These are phyloP conservation scores for Coprinopsis cinerea DNA, from an alignment of 768 basidiomycete genomes.

Conservation along the genomic window DNA sequence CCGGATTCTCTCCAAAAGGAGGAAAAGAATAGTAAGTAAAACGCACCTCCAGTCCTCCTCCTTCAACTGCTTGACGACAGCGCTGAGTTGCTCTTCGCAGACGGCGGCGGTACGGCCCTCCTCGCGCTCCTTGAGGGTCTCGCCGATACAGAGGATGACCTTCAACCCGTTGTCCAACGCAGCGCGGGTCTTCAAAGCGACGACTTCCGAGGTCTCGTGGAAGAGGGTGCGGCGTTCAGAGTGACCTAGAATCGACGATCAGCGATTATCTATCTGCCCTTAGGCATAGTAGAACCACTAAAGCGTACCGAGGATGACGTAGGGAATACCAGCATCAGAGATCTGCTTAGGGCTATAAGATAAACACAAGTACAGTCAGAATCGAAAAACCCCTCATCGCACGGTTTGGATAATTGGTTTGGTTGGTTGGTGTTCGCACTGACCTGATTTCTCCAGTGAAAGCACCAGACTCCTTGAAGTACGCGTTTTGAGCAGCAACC, in stretches of 20 bases:
- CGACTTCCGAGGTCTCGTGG: conserved; percentile 75
- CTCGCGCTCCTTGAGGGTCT: conserved; percentile 88
- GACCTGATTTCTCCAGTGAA: conserved; percentile 98
- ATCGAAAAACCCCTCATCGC: no score
- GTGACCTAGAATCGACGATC: conserved; percentile 52
- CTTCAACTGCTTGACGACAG: conserved; percentile 57
- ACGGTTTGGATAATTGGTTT: no score
- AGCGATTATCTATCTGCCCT: conserved; percentile 3
- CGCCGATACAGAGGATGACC: conserved; percentile 95
- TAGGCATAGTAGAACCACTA: neutral
- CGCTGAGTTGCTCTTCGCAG: conserved; percentile 76
- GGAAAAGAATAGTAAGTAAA: no score
- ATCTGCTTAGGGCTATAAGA: conserved; percentile 69
- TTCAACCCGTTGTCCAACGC: conserved; percentile 70
- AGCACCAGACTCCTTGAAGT: conserved; percentile 78
- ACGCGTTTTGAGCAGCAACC: conserved; percentile 89
- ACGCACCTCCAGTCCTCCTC: conserved; percentile 77
- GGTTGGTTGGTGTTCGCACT: no score
- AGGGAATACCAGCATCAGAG: conserved; percentile 78
- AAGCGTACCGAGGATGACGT: conserved; percentile 79
- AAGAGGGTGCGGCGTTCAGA: conserved; percentile 94
- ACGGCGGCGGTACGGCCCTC: conserved; percentile 68
- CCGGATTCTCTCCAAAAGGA: no score
- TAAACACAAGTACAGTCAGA: no score
- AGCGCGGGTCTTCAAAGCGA: conserved; percentile 83